These are phyloP conservation scores for Trypanosoma brucei DNA, from an alignment of 208 protist species.

Conservation along the genomic window DNA sequence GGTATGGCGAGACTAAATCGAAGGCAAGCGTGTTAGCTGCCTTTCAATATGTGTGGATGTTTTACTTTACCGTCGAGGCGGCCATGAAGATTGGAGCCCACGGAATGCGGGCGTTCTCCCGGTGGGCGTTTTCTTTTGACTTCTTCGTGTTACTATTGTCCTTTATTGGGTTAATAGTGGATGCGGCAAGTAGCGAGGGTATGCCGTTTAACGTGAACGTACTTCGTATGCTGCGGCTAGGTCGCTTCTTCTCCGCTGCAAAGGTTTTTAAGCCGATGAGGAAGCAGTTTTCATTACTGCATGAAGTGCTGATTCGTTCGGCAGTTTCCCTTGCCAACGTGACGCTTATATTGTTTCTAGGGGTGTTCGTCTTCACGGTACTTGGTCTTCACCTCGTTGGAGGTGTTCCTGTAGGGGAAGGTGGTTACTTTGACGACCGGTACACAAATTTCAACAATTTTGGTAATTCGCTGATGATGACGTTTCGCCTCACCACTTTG, in stretches of 20 bases:
- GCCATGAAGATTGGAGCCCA: conserved; percentile 69
- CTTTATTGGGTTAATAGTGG: conserved; percentile 75
- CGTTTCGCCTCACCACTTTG: conserved; percentile 82
- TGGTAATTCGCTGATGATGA: conserved; percentile 82
- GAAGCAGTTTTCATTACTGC: conserved; percentile 54
- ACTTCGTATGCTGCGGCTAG: conserved; percentile 78
- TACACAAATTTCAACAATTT: conserved; percentile 89
- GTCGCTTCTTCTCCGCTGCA: conserved; percentile 61
- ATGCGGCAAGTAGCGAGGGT: conserved; percentile 44
- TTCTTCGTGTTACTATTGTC: conserved; percentile 70
- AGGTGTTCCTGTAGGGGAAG: conserved; percentile 60
- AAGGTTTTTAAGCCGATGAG: conserved; percentile 43
- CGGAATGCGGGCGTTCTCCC: conserved; percentile 73
- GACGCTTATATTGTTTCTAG: conserved; percentile 71
- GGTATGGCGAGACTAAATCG: conserved; percentile 57
- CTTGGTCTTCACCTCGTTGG: conserved; percentile 86
- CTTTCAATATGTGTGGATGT: conserved; percentile 84
- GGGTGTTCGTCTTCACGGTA: conserved; percentile 87
- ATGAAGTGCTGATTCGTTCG: conserved; percentile 60
- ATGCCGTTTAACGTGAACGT: conserved; percentile 87
- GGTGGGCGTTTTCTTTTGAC: conserved; percentile 83
- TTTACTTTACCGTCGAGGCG: conserved; percentile 84
- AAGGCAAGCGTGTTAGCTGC: conserved; percentile 46
- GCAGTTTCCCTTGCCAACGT: conserved; percentile 74
- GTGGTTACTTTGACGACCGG: conserved; percentile 59